A percentile compares a stretch with the other conserved stretches of the same genome.
phyloP scores from a whole-genome alignment of 2,329 filamentous ascomycete species.

The Aspergillus niger region DNA sequence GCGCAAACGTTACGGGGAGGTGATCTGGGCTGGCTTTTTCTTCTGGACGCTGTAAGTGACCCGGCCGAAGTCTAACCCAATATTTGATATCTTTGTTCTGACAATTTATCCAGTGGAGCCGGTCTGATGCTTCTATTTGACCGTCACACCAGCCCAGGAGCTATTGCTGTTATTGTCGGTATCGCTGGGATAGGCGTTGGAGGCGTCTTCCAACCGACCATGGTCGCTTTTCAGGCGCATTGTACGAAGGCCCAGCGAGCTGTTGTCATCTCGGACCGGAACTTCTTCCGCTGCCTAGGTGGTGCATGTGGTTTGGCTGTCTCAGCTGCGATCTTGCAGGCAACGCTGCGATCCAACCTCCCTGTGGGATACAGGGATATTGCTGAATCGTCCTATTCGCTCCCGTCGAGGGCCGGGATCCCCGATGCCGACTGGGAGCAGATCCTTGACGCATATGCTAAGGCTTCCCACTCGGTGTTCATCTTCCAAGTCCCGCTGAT shows the following conservation, averaged over 20 bases:
- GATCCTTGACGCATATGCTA: conserved; percentile 55
- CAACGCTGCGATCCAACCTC: conserved; percentile 41
- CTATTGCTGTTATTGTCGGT: conserved; percentile 55
- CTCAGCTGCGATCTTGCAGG: conserved; percentile 55
- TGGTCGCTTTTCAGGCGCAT: conserved; percentile 62
- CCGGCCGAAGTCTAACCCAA: too few species aligned
- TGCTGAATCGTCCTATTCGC: conserved; percentile 44
- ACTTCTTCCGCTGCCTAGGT: conserved; percentile 63
- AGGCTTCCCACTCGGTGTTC: conserved; percentile 59
- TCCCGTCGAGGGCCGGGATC: conserved; percentile 32
- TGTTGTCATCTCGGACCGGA: conserved; percentile 63
- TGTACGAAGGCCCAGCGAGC: conserved; percentile 59
- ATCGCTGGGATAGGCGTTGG: conserved; percentile 59
- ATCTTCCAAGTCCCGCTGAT: conserved; percentile 59
- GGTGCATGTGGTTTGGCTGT: conserved; percentile 61
- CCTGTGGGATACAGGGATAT: conserved; percentile 41
- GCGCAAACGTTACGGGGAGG: conserved; percentile 59
- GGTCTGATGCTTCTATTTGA: conserved; percentile 57
- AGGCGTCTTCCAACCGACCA: conserved; percentile 53
- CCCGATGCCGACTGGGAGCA: conserved; percentile 38
- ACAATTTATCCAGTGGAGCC: conserved; percentile 40
- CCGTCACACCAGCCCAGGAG: conserved; percentile 46
- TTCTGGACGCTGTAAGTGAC: conserved; percentile 50
- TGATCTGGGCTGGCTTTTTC: conserved; percentile 54
- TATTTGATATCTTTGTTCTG: background rate